These are phyloP conservation scores for Aphanoascus verrucosus DNA, from an alignment of 2,329 filamentous ascomycete species.

Conservation along the genomic window DNA sequence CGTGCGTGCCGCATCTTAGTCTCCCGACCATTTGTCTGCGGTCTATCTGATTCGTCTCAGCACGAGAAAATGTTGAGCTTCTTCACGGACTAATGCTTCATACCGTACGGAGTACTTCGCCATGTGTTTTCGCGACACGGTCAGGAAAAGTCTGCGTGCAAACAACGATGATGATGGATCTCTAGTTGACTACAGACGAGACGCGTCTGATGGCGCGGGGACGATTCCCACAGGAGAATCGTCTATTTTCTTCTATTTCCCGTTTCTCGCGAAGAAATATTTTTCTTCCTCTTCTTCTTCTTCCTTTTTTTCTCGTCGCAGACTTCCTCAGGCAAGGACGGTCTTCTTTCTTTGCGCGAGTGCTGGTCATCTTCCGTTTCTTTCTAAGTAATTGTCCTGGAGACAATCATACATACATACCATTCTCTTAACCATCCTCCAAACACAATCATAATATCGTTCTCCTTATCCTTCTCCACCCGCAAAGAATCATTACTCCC, in stretches of 20 bases:
- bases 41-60: no score
- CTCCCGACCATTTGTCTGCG: no score
- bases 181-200: background rate
- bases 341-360: background rate
- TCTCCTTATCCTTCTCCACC: background rate
- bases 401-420: slow-evolving; percentile 1
- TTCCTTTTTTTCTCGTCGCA: background rate
- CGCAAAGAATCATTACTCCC: background rate
- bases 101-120: background rate
- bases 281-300: background rate
- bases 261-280: background rate
- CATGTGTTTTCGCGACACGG: background rate
- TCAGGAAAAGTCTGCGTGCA: background rate
- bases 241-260: background rate
- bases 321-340: slow-evolving; percentile 2
- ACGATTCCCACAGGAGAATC: background rate
- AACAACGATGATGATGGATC: background rate
- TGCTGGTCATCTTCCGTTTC: background rate
- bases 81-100: no score
- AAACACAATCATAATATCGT: no score
- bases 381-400: slow-evolving; percentile 3
- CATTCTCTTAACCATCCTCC: no score
- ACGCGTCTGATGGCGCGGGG: slow-evolving; percentile 1
- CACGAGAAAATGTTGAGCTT: no score
- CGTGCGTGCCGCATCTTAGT: no score